Percentiles rank a stretch among this genome's conserved stretches.
Conservation (phyloP, 306 rosid genomes). For the Pyrus pyrifolia region DNA sequence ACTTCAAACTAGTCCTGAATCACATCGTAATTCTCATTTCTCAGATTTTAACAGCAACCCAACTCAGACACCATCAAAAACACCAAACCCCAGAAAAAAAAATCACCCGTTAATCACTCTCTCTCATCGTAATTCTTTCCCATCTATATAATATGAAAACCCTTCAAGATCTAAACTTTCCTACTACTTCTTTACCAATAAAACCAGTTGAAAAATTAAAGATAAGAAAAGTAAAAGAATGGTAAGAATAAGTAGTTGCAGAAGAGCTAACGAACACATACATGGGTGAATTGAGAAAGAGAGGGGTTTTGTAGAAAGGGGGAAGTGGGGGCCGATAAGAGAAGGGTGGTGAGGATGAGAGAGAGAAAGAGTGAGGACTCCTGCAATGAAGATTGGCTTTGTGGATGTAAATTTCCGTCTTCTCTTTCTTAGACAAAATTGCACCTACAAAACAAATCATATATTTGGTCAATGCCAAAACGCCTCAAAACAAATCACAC, state of each 20-base stretch:
- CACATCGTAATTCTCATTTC: neutral
- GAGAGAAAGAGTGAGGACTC: conserved; percentile 43
- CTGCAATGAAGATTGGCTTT: conserved; percentile 26
- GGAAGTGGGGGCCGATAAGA: conserved; percentile 39
- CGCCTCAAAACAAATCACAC: too few species aligned
- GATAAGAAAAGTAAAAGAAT: neutral
- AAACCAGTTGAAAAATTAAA: neutral
- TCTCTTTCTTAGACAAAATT: too few species aligned
- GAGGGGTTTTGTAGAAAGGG: conserved; percentile 23
- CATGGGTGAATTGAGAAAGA: conserved; percentile 31
- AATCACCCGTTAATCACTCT: too few species aligned
- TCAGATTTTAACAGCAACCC: neutral
- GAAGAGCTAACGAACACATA: conserved; percentile 16
- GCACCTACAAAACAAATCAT: too few species aligned
- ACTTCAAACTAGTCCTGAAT: neutral
- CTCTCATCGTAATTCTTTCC: neutral
- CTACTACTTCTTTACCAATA: neutral
- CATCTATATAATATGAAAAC: neutral
- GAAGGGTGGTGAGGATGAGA: conserved; percentile 30
- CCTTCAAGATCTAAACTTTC: neutral
- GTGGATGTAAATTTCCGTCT: too few species aligned
- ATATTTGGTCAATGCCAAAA: too few species aligned
- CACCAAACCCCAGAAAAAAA: neutral
- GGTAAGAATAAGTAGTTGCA: neutral
- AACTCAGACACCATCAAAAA: neutral